Percentiles rank a stretch among this genome's conserved stretches.
Evolutionary conservation across 768 basidiomycete species (phyloP).

Genomic region (Hydnomerulius pinastri): DNA sequence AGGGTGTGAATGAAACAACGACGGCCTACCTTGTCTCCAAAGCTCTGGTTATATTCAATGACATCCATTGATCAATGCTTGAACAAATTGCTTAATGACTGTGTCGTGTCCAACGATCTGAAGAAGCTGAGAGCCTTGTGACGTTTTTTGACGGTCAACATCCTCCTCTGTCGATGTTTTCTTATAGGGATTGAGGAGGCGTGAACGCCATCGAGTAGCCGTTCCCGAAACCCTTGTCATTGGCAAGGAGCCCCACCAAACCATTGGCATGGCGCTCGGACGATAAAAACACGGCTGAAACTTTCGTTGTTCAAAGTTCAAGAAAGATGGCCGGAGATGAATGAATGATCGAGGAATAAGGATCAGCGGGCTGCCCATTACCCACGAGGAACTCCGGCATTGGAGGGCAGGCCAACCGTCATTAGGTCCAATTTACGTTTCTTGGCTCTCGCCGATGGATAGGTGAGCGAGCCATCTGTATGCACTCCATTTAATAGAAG

Average conservation of each 20-base stretch:
- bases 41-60: background rate
- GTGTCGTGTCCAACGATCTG: background rate
- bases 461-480: too few species aligned
- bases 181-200: background rate
- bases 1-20: background rate
- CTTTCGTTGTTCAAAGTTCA: background rate
- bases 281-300: background rate
- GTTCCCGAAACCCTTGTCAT: background rate
- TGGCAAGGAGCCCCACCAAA: background rate
- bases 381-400: background rate
- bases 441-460: background rate
- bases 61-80: background rate
- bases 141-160: background rate
- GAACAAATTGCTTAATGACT: background rate
- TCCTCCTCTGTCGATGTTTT: background rate
- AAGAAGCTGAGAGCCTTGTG: background rate
- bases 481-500: too few species aligned
- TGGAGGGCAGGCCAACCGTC: background rate
- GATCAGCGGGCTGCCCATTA: background rate
- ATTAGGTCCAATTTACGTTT: background rate
- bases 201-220: background rate
- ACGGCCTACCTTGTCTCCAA: constrained; percentile 4
- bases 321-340: background rate
- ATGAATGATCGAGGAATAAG: background rate
- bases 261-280: background rate